A percentile compares a stretch with the other conserved stretches of the same genome.
These are phyloP conservation scores for Botrytis pseudocinerea DNA, from an alignment of 2,329 filamentous ascomycete species.

Conservation along the genomic window DNA sequence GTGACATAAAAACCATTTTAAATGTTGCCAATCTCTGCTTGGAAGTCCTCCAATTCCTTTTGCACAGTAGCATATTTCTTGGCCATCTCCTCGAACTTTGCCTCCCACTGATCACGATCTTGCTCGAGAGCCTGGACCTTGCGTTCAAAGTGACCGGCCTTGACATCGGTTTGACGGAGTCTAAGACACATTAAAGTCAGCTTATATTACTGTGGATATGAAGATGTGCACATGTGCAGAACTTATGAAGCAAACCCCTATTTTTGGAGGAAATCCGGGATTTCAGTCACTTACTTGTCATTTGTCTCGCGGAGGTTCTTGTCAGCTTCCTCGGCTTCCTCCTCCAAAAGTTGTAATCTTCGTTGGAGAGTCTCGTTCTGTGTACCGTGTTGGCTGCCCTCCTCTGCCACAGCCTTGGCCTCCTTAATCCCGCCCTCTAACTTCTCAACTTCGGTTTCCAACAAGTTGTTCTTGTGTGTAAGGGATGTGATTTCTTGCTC, in stretches of 20 bases:
- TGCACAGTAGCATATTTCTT: constrained; percentile 82
- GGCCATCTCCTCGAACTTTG: constrained; percentile 96
- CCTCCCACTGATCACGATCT: constrained; percentile 90
- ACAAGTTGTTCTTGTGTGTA: constrained; percentile 89
- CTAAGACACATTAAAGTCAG: constrained; percentile 50
- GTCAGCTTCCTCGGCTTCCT: constrained; percentile 95
- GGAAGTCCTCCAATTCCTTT: constrained; percentile 90
- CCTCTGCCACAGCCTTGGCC: constrained; percentile 81
- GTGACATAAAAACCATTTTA: constrained; percentile 47
- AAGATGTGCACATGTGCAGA: constrained; percentile 18
- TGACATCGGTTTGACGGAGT: constrained; percentile 98
- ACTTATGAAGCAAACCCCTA: constrained; percentile 20
- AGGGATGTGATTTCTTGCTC: constrained; percentile 98
- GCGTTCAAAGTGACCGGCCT: constrained; percentile 98
- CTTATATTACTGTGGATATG: constrained; percentile 17
- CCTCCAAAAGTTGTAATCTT: constrained; percentile 92
- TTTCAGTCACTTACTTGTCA: constrained; percentile 76
- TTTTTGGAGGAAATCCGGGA: neutral
- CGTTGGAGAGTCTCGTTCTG: constrained; percentile 91
- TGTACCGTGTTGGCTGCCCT: constrained; percentile 77
- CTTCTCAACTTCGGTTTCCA: constrained; percentile 91
- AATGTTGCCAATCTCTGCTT: constrained; percentile 89
- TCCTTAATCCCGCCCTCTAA: constrained; percentile 81
- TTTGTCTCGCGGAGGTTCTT: constrained; percentile 96
- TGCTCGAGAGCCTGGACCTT: constrained; percentile 96